phyloP scores from a whole-genome alignment of 1,284 basidiomycete genomes.

The Trichosporon asahii region DNA sequence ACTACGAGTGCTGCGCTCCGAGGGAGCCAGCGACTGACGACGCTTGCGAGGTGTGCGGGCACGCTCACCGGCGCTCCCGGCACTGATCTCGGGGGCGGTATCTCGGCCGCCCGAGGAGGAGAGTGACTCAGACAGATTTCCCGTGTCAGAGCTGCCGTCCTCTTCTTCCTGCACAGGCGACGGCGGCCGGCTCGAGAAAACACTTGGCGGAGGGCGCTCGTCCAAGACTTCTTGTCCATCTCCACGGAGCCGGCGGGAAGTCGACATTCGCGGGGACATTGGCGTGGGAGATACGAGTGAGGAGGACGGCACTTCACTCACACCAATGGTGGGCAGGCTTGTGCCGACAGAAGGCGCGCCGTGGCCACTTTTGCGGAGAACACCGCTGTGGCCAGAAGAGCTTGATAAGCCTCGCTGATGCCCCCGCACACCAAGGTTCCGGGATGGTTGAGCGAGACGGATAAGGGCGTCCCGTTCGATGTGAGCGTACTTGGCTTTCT shows the following conservation, averaged over 20 bases:
- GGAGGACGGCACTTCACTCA: neutral
- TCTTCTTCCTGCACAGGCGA: conserved; percentile 42
- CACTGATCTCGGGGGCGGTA: neutral
- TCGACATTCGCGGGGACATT: conserved; percentile 15
- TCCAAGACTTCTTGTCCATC: conserved; percentile 20
- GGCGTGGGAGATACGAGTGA: conserved; percentile 6
- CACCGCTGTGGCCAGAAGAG: conserved; percentile 26
- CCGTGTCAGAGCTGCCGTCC: conserved; percentile 12
- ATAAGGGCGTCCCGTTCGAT: conserved; percentile 56
- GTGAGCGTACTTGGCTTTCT: conserved; percentile 57
- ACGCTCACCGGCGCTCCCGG: neutral
- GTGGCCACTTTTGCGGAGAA: conserved; percentile 1
- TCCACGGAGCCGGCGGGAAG: conserved; percentile 9
- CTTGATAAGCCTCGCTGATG: conserved; percentile 37
- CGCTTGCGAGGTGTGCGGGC: conserved; percentile 30
- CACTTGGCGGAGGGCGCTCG: conserved; percentile 11
- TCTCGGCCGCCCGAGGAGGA: conserved; percentile 8
- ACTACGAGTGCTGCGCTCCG: conserved; percentile 36
- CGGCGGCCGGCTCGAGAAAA: conserved; percentile 25
- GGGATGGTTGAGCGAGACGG: conserved; percentile 47
- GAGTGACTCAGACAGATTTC: conserved; percentile 1
- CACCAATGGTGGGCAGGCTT: neutral
- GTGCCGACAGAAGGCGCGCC: neutral
- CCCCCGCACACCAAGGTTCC: conserved; percentile 27
- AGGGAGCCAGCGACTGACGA: conserved; percentile 36